Conservation (phyloP, 495 filamentous ascomycete species). For the Penicillium daleae region DNA sequence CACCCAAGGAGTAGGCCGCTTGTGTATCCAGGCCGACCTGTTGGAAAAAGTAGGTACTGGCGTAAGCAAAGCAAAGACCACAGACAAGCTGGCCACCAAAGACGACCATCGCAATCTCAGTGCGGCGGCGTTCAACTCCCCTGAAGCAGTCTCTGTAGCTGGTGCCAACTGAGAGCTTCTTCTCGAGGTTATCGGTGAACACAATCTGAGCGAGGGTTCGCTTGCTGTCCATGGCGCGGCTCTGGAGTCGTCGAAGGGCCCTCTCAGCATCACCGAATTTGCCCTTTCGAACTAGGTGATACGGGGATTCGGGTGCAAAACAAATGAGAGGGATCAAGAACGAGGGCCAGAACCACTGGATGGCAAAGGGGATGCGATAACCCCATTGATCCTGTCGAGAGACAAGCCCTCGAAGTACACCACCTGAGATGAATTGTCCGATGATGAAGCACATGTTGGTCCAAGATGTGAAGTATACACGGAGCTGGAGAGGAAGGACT, state of each 20-base stretch:
- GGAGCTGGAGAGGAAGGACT: not conserved
- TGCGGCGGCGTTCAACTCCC: not conserved
- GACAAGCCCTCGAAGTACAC: not conserved
- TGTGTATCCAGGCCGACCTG: not conserved
- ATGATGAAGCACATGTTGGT: not conserved
- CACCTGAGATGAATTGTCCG: not conserved
- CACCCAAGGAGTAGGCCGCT: not conserved
- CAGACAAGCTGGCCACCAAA: not conserved
- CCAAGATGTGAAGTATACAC: not conserved
- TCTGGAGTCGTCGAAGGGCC: not conserved
- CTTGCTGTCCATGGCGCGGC: not conserved
- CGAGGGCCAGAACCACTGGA: slow-evolving; percentile 1
- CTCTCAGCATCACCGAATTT: not conserved
- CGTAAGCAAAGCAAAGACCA: not conserved
- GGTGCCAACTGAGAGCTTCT: not conserved
- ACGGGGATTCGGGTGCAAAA: not conserved
- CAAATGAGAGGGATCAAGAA: not conserved
- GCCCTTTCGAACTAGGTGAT: not conserved
- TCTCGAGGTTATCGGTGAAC: not conserved
- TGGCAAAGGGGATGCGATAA: not conserved
- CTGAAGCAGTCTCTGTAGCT: not conserved
- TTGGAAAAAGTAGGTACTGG: slow-evolving; percentile 1
- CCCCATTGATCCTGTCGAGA: slow-evolving; percentile 1
- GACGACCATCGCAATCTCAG: not conserved
- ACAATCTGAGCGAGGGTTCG: not conserved